phyloP scores from a whole-genome alignment of 192 early-diverging fungal genomes.

The Coemansia sp. region DNA sequence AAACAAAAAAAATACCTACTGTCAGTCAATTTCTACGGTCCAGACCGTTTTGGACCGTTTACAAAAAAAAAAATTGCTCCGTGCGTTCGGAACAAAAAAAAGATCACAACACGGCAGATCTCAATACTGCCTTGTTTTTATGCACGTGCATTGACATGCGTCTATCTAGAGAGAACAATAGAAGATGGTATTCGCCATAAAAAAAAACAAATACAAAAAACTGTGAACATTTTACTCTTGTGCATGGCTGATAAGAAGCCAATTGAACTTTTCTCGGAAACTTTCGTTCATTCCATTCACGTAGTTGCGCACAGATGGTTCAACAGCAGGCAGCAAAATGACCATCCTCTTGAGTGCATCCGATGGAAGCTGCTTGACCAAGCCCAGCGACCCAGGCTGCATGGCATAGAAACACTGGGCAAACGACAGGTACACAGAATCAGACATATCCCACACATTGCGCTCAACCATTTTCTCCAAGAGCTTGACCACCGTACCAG shows the following conservation, averaged over 20 bases:
- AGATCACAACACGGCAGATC: not conserved
- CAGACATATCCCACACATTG: constrained; percentile 42
- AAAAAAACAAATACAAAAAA: constrained; percentile 12
- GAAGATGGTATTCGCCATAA: not conserved
- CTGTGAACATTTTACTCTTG: not conserved
- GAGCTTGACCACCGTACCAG: constrained; percentile 31
- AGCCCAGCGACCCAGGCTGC: constrained; percentile 36
- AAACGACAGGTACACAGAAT: constrained; percentile 21
- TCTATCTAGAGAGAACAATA: not conserved
- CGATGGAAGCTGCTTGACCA: constrained; percentile 33
- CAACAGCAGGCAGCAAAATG: constrained; percentile 14
- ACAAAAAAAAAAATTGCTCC: constrained; percentile 8
- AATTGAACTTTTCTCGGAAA: constrained; percentile 27
- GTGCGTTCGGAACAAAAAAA: constrained; percentile 1
- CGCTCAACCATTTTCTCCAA: constrained; percentile 37
- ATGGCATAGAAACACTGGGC: constrained; percentile 21
- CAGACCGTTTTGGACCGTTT: not conserved
- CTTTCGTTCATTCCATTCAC: constrained; percentile 39
- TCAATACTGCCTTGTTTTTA: not conserved
- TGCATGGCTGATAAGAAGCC: constrained; percentile 17
- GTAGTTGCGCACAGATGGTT: constrained; percentile 20
- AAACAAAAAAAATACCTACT: not conserved
- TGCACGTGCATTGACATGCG: constrained; percentile 7
- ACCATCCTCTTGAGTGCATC: constrained; percentile 34
- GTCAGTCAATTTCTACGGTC: not conserved